Evolutionary conservation across 2,329 filamentous ascomycete genomes (phyloP), one percentile per base, ranked within the genome.

Genomic region (Diaporthe destruens): DNA sequence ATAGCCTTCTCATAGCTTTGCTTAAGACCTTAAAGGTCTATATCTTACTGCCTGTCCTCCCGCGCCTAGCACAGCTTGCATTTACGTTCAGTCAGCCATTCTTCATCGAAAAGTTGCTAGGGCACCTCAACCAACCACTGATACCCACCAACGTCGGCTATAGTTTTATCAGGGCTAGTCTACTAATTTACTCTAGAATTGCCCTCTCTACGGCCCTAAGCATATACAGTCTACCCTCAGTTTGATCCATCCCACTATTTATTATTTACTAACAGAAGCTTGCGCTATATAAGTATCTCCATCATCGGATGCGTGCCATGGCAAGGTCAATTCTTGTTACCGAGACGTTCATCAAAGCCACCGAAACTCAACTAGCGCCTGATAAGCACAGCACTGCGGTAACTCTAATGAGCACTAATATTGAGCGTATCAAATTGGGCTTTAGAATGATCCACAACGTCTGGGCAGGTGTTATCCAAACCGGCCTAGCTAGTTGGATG

Each of bases 11-110:
- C 1, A 79, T 76, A 36, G 77, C 79, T 4, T 56, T 82, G 0
- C 69, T 68, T 2, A 78, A 75, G 23, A 79, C 82, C 0, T 75
- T 85, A 1, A 71, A 76, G 0, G 79, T 80, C 0, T 80, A 80
- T 0, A 74, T 83, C 1, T 69, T 84, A 0, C 71, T 82, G 0
- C 83, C 83, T 0, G 72, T 85, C 0, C 76, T 77, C 1, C 82
- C 84, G 0, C 79, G 83, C 8, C 75, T 84, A 8, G 80, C 80
- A 1, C 76, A 83, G 5, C 78, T 83, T 5, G 84, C 79, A 16
- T 84, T 85, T 72, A 82, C 77, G 20, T 84, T 84, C 53, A 83
- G 82, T 47, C 83, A 84, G 57, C 84, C 85, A 0, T 82, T 86
- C 32, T 81, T 86, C 47, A 83, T 86, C 70, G 77, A 83, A 18